Percentiles rank a stretch among this genome's conserved stretches.
phyloP scores from a whole-genome alignment of 106 monocot species.

The Apostasia ramifera region DNA sequence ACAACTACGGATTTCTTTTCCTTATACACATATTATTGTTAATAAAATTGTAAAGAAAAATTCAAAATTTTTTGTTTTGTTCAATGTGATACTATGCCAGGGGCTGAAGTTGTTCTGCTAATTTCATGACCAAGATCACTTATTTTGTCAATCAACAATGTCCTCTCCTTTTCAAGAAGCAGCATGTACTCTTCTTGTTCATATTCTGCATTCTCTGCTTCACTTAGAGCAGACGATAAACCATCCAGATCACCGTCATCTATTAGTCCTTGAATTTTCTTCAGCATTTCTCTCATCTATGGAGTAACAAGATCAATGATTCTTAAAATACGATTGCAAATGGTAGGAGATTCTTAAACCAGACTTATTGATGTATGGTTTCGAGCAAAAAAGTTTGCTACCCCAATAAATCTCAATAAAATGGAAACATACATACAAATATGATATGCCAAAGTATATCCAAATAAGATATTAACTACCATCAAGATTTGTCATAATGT shows the following conservation, averaged over 20 bases:
- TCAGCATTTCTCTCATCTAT: constrained; percentile 57
- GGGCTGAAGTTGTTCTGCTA: constrained; percentile 30
- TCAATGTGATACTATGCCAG: constrained; percentile 27
- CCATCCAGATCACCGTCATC: constrained; percentile 65
- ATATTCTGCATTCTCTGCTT: constrained; percentile 47
- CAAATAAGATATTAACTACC: too few species aligned
- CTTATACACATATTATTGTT: too few species aligned
- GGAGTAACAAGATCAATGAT: background rate
- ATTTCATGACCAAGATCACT: constrained; percentile 60
- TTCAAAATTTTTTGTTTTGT: too few species aligned
- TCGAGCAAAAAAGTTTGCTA: too few species aligned
- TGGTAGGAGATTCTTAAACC: background rate
- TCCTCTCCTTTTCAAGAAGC: constrained; percentile 68
- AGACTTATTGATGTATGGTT: too few species aligned
- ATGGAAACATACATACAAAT: too few species aligned
- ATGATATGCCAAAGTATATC: too few species aligned
- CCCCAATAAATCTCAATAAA: too few species aligned
- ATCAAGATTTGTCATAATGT: too few species aligned
- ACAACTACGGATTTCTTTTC: too few species aligned
- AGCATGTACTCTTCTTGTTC: constrained; percentile 66
- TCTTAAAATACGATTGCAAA: background rate
- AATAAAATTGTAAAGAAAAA: too few species aligned
- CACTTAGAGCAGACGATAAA: constrained; percentile 40
- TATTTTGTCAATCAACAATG: constrained; percentile 53
- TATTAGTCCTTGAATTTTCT: constrained; percentile 46